Base-by-base conservation (phyloP, 306 rosid species). In the Albizia julibrissin region DNA sequence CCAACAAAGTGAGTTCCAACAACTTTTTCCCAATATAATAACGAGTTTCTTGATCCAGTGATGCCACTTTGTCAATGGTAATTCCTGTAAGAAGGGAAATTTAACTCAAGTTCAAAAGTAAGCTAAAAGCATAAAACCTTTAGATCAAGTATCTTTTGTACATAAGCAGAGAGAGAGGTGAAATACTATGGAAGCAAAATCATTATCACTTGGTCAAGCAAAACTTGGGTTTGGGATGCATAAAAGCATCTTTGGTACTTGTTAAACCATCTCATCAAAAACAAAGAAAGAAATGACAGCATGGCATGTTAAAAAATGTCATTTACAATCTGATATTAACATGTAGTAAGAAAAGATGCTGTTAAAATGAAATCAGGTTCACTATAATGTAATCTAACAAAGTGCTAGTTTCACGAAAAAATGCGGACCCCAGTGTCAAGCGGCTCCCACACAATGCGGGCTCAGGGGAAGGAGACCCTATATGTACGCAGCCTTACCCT, bases 11-110 rank as follows among this genome's bases (percentile, higher is more conserved):
- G 82, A 93, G 95, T 85, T 92, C 96, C 82, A 95, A 89, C 86
- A 95, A 85, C 87, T 89, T 95, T 62, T 74, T 90, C 82, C 98
- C 99, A 82, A 95, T 87, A 90, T 83, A 87, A 86, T 93, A 90
- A 59, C 99, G 97, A 71, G 96, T 93, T 85, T 92, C 92, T 88
- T 93, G 98, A 90, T 85, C 85, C 84, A 91, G 79, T 68, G 85
- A 85, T 43, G 97, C 97, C 80, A 95, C 99, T 92, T 89, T 89
- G 84, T 95, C 99, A 79, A 95, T 84, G 56, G 99, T 89, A 83
- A 95, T 86, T 79, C 99, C 99, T 95, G 97, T 66, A 78, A 74
- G 80, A 91, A 77, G 71, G 62, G 79, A 86, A 79, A 81, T 79
- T 40, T 72, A 86, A 40, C 76, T 70, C n/a, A 26, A 24, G 67